Evolutionary conservation across 495 filamentous ascomycete genomes (phyloP).

Genomic region (Daldinia bambusicola): DNA sequence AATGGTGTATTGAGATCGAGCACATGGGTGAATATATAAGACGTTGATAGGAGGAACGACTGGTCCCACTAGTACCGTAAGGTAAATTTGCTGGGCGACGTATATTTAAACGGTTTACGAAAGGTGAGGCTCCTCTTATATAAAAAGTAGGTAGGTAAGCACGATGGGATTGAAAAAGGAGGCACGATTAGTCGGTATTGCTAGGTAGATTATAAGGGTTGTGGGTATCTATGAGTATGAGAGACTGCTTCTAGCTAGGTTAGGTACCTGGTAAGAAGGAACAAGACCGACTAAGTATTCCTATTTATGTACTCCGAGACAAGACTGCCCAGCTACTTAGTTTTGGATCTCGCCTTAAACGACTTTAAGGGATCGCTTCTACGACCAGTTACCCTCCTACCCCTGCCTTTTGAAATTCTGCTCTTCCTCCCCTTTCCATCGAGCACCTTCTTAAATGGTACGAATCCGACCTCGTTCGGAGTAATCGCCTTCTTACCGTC

Average conservation of each 20-base stretch:
- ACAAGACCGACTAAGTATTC: slow-evolving; percentile 1
- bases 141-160: background rate
- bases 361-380: slow-evolving; percentile 88
- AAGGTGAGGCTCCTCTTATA: no score
- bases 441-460: slow-evolving; percentile 74
- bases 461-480: slow-evolving; percentile 72
- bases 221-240: slow-evolving; percentile 33
- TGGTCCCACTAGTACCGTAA: no score
- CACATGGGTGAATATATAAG: no score
- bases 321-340: slow-evolving; percentile 45
- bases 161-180: background rate
- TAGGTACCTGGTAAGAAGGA: slow-evolving; percentile 12
- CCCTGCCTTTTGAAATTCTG: slow-evolving; percentile 67
- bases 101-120: no score
- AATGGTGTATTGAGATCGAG: no score
- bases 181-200: slow-evolving; percentile 1
- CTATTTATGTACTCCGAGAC: background rate
- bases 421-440: slow-evolving; percentile 75
- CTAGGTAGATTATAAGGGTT: slow-evolving; percentile 10
- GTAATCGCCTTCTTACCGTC: slow-evolving; percentile 76
- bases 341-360: slow-evolving; percentile 71
- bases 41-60: no score
- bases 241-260: slow-evolving; percentile 16
- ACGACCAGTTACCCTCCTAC: slow-evolving; percentile 60
- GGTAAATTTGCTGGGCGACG: no score